Evolutionary conservation across 2,329 filamentous ascomycete species (phyloP).

Genomic region (Hansfordia pulvinata): DNA sequence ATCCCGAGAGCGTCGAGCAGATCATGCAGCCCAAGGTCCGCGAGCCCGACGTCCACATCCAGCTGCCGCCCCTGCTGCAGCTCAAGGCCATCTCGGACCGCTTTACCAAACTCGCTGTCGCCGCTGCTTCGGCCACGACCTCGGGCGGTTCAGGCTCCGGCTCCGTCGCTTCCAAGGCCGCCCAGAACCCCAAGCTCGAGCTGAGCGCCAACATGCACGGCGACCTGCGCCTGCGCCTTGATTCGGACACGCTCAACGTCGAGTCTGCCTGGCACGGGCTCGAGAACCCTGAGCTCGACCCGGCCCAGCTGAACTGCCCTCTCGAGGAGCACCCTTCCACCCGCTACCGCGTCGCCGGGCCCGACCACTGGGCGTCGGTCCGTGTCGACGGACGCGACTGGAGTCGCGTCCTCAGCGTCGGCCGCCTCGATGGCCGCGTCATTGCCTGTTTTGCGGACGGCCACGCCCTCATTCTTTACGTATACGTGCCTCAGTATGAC

Average conservation of each 20-base stretch:
- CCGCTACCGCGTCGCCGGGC: conserved; percentile 60
- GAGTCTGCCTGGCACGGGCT: conserved; percentile 76
- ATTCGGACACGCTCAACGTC: conserved; percentile 74
- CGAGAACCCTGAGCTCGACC: conserved; percentile 78
- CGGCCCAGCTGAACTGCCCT: conserved; percentile 55
- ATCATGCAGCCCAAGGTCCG: conserved; percentile 84
- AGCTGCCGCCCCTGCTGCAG: conserved; percentile 74
- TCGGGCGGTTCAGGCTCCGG: conserved; percentile 4
- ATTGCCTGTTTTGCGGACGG: conserved; percentile 83
- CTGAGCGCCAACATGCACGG: conserved; percentile 93
- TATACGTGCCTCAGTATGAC: conserved; percentile 63
- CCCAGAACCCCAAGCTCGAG: conserved; percentile 55
- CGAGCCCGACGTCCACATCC: conserved; percentile 88
- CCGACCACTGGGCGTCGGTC: conserved; percentile 78
- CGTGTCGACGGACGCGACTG: conserved; percentile 89
- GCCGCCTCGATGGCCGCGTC: conserved; percentile 74
- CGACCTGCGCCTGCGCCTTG: conserved; percentile 63
- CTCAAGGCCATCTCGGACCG: conserved; percentile 90
- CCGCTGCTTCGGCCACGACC: conserved; percentile 10
- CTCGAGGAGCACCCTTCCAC: conserved; percentile 74
- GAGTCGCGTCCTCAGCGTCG: conserved; percentile 87
- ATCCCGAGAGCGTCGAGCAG: conserved; percentile 73
- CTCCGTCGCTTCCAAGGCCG: conserved; percentile 17
- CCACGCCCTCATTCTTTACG: conserved; percentile 70
- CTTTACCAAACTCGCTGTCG: conserved; percentile 72